phyloP scores from a whole-genome alignment of 805 yeast genomes.

The Candida tammaniensis region DNA sequence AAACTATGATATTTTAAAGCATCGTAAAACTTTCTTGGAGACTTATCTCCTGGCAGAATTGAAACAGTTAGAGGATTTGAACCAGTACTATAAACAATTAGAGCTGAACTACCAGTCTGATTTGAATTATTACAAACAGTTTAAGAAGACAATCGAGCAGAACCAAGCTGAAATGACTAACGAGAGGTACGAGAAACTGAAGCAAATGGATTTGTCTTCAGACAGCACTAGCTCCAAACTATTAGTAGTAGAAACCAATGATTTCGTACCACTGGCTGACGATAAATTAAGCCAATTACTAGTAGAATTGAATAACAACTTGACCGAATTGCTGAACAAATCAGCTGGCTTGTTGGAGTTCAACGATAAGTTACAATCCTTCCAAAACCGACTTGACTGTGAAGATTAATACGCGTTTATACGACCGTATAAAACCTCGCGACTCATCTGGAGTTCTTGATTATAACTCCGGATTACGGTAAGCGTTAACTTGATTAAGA shows the following conservation, averaged over 20 bases:
- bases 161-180: conserved; percentile 15
- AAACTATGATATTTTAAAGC: conserved; percentile 22
- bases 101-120: conserved; percentile 29
- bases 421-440: too few species aligned
- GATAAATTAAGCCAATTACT: conserved; percentile 9
- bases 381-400: conserved; percentile 16
- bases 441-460: too few species aligned
- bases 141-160: conserved; percentile 20
- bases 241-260: neutral
- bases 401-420: too few species aligned
- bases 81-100: conserved; percentile 22
- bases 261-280: conserved; percentile 5
- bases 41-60: conserved; percentile 40
- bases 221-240: neutral
- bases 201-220: neutral
- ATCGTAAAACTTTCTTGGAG: conserved; percentile 28
- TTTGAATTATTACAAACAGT: conserved; percentile 28
- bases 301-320: conserved; percentile 3
- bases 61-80: conserved; percentile 33
- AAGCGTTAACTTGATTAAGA: too few species aligned
- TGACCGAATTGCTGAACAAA: conserved; percentile 3
- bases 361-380: conserved; percentile 19
- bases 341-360: conserved; percentile 10
- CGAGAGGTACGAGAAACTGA: conserved; percentile 7
- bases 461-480: too few species aligned